phyloP scores from a whole-genome alignment of 768 basidiomycete species.

The Boletales sp. region DNA sequence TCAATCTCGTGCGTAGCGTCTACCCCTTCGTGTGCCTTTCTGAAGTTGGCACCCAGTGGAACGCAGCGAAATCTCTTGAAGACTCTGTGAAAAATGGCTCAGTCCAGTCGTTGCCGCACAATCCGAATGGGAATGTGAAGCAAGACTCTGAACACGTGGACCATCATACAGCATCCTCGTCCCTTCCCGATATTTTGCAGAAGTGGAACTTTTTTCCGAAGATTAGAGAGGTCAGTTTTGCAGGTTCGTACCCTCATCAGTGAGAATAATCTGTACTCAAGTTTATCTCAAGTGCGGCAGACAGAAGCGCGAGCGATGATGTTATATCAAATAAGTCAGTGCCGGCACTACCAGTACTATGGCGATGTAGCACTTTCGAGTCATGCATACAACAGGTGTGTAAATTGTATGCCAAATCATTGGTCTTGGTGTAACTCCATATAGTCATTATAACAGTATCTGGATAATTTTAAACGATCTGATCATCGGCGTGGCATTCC shows the following conservation, averaged over 20 bases:
- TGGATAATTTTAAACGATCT: slow-evolving; percentile 93
- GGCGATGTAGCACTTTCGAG: slow-evolving; percentile 39
- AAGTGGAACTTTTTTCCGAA: slow-evolving; percentile 2
- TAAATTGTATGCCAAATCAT: neutral
- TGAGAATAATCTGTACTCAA: neutral
- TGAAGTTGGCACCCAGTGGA: slow-evolving; percentile 35
- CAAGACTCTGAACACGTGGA: slow-evolving; percentile 7
- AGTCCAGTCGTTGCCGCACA: neutral
- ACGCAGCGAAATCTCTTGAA: slow-evolving; percentile 39
- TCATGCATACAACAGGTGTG: slow-evolving; percentile 66
- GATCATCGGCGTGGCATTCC: slow-evolving; percentile 74
- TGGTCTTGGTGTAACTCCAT: neutral
- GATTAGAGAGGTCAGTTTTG: slow-evolving; percentile 22
- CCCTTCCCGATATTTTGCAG: neutral
- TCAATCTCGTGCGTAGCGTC: slow-evolving; percentile 39
- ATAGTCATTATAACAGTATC: slow-evolving; percentile 84
- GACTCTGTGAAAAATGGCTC: slow-evolving; percentile 16
- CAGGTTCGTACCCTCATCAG: slow-evolving; percentile 13
- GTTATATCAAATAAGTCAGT: slow-evolving; percentile 40
- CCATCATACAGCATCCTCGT: neutral
- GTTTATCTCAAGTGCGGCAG: slow-evolving; percentile 48
- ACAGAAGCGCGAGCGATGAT: slow-evolving; percentile 50
- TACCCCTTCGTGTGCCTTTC: neutral
- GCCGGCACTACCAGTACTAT: slow-evolving; percentile 32
- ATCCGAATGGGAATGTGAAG: neutral